Evolutionary conservation across 306 rosid species (phyloP).

Genomic region (Fragaria nilgerrensis): DNA sequence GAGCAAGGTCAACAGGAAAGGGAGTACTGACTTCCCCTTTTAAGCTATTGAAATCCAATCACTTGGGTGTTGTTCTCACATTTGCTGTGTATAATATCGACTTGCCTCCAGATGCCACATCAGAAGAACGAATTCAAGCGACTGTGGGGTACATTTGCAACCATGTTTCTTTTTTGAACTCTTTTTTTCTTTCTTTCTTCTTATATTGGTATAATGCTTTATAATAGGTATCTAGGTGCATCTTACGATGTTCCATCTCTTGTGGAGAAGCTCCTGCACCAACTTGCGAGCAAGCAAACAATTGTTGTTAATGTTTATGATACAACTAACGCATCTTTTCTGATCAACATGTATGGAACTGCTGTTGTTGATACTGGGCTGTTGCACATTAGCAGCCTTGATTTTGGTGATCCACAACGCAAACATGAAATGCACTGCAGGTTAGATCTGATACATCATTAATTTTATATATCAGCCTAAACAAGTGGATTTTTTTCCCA

Average conservation of each 20-base stretch:
- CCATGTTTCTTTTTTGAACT: slow-evolving; percentile 1
- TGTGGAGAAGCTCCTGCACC: slow-evolving; percentile 96
- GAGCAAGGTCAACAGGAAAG: slow-evolving; percentile 88
- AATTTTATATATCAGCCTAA: slow-evolving; percentile 15
- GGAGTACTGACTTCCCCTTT: slow-evolving; percentile 96
- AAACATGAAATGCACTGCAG: slow-evolving; percentile 99
- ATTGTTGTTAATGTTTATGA: slow-evolving; percentile 95
- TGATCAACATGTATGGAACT: slow-evolving; percentile 83
- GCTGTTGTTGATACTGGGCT: slow-evolving; percentile 77
- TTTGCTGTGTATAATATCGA: slow-evolving; percentile 73
- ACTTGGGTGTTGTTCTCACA: slow-evolving; percentile 91
- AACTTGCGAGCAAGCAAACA: slow-evolving; percentile 97
- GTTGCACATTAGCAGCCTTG: slow-evolving; percentile 61
- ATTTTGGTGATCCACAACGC: slow-evolving; percentile 93
- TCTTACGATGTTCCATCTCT: slow-evolving; percentile 92
- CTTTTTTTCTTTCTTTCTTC: slow-evolving; percentile 1
- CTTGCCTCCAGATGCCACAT: slow-evolving; percentile 70
- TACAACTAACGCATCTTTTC: slow-evolving; percentile 70
- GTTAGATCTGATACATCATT: slow-evolving; percentile 39
- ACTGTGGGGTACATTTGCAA: slow-evolving; percentile 72
- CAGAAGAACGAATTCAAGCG: slow-evolving; percentile 68
- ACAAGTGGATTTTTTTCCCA: slow-evolving; percentile 6
- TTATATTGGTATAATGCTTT: slow-evolving; percentile 10
- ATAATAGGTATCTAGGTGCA: slow-evolving; percentile 84
- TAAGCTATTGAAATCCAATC: slow-evolving; percentile 87